Conservation (phyloP, 2,329 filamentous ascomycete species). For the Hypoxylon sp. region DNA sequence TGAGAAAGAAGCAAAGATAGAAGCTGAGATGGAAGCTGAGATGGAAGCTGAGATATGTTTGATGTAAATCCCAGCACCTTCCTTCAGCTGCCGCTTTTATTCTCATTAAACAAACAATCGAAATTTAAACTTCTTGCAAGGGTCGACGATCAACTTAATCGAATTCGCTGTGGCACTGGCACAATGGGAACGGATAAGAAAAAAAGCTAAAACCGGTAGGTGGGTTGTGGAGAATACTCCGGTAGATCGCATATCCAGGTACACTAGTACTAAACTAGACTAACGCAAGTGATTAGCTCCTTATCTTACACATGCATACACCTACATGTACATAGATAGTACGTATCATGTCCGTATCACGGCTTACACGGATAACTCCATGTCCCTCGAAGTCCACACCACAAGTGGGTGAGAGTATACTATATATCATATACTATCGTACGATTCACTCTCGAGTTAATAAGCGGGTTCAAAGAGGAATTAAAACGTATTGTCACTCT, state of each 20-base stretch:
- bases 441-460: too few relatives aligned
- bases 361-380: neutral
- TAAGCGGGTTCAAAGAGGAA: too few relatives aligned
- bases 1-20: too few relatives aligned
- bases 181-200: constrained; percentile 2
- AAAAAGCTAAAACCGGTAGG: constrained; percentile 35
- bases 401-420: too few relatives aligned
- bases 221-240: constrained; percentile 26
- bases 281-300: constrained; percentile 3
- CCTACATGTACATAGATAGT: neutral
- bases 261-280: constrained; percentile 4
- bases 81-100: neutral
- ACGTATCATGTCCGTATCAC: neutral
- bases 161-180: constrained; percentile 22
- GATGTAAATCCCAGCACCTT: too few relatives aligned
- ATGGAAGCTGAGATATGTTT: neutral
- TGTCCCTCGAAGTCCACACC: too few relatives aligned
- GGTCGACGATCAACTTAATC: constrained; percentile 17
- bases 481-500: too few relatives aligned
- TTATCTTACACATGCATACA: neutral
- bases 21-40: neutral
- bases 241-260: constrained; percentile 18
- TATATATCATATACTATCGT: too few relatives aligned
- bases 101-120: constrained; percentile 1
- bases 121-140: constrained; percentile 12